Percentiles rank a stretch among this genome's conserved stretches.
Conservation (phyloP, 2,329 filamentous ascomycete genomes). For the Aspergillus cejpii region DNA sequence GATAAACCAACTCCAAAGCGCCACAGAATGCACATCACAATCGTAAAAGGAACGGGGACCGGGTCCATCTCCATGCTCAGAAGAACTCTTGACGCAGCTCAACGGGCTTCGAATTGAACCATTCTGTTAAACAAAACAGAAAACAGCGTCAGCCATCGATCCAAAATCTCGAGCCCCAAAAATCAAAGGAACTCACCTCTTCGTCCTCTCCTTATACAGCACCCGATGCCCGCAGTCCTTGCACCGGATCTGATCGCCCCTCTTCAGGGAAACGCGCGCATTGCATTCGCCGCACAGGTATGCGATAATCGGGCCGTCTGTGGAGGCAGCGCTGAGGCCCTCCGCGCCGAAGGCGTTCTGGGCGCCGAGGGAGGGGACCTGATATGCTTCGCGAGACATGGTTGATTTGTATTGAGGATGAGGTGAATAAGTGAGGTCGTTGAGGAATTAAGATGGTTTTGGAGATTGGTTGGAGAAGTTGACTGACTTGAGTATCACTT, state of each 20-base stretch:
- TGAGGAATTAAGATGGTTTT: not conserved
- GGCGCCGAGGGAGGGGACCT: constrained; percentile 55
- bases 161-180: not conserved
- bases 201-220: constrained; percentile 95
- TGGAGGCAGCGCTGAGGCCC: constrained; percentile 38
- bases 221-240: constrained; percentile 92
- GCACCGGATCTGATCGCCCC: constrained; percentile 75
- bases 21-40: constrained; percentile 29
- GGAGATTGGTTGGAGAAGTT: not conserved
- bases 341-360: constrained; percentile 39
- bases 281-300: constrained; percentile 84
- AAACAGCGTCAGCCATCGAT: not conserved
- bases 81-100: constrained; percentile 20
- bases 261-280: constrained; percentile 65
- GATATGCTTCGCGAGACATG: constrained; percentile 71
- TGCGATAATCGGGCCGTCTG: constrained; percentile 53
- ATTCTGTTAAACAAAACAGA: constrained; percentile 54
- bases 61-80: constrained; percentile 8
- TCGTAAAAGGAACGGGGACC: constrained; percentile 11
- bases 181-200: constrained; percentile 60
- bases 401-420: not conserved
- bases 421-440: no score
- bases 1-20: constrained; percentile 27
- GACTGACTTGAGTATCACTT: not conserved
- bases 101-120: constrained; percentile 97